These are phyloP conservation scores for Trametes cinnabarina DNA, from an alignment of 768 basidiomycete genomes.

Conservation along the genomic window DNA sequence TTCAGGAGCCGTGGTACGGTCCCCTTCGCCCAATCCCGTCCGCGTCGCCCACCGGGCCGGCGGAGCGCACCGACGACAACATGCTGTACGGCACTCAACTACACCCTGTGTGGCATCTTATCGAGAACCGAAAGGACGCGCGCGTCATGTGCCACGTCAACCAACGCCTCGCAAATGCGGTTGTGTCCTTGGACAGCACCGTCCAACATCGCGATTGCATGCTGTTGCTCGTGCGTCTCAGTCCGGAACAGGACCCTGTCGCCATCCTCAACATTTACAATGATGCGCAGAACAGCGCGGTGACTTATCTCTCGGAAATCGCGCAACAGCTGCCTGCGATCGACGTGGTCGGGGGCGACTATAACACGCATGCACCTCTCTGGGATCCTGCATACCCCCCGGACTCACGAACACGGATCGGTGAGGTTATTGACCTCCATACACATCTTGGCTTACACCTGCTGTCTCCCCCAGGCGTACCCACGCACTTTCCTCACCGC, in stretches of 20 bases:
- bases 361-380: not conserved
- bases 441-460: not conserved
- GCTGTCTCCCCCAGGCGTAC: not conserved
- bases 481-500: not conserved
- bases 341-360: not conserved
- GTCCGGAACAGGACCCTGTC: not conserved
- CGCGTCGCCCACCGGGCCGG: not conserved
- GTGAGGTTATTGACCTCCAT: not conserved
- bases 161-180: not conserved
- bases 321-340: not conserved
- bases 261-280: slow-evolving; percentile 1
- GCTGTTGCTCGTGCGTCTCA: not conserved
- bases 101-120: not conserved
- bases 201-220: not conserved
- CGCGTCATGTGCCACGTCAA: not conserved
- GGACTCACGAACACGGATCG: not conserved
- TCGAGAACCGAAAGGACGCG: not conserved
- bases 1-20: slow-evolving; percentile 3
- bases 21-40: not conserved
- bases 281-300: not conserved
- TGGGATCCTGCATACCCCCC: slow-evolving; percentile 1
- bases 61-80: not conserved
- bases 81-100: slow-evolving; percentile 3
- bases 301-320: not conserved
- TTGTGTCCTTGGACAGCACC: not conserved